Conservation (phyloP, 2,329 filamentous ascomycete genomes). For the Colletotrichum sp. region DNA sequence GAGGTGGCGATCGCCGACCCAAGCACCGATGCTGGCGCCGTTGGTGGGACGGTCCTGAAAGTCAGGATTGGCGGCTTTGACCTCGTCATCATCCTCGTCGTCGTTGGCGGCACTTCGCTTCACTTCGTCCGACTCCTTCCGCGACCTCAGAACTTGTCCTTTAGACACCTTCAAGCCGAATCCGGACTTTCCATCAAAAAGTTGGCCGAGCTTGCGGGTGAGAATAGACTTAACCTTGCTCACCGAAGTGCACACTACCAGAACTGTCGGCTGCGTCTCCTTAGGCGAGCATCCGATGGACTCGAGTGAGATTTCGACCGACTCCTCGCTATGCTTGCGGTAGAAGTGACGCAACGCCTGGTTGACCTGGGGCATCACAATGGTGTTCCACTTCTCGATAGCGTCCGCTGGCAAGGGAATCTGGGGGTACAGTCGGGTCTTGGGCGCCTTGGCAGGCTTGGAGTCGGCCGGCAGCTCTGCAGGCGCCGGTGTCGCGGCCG, state of each 20-base stretch:
- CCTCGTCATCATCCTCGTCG: constrained; percentile 38
- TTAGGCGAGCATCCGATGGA: constrained; percentile 73
- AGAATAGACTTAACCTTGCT: constrained; percentile 74
- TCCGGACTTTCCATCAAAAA: constrained; percentile 67
- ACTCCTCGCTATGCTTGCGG: constrained; percentile 71
- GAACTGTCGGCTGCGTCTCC: constrained; percentile 72
- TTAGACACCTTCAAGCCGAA: constrained; percentile 75
- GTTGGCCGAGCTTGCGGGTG: constrained; percentile 67
- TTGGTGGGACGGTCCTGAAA: constrained; percentile 82
- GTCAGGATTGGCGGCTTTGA: constrained; percentile 67
- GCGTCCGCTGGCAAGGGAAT: constrained; percentile 63
- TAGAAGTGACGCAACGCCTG: constrained; percentile 73
- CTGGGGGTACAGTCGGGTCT: constrained; percentile 64
- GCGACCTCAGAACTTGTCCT: constrained; percentile 69
- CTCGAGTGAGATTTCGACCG: constrained; percentile 78
- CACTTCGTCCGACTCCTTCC: constrained; percentile 38
- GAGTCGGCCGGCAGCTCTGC: constrained; percentile 1
- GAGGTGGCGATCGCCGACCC: constrained; percentile 82
- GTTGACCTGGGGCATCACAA: constrained; percentile 76
- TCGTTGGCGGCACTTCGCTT: constrained; percentile 44
- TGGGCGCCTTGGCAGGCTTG: constrained; percentile 30
- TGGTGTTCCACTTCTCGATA: constrained; percentile 74
- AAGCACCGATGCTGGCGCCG: constrained; percentile 92
- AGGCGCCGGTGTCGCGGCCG: background rate
- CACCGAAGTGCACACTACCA: constrained; percentile 79